Percentiles rank a stretch among this genome's conserved stretches.
Conservation (phyloP, 768 basidiomycete genomes). For the Podaxis carcinomalis region DNA sequence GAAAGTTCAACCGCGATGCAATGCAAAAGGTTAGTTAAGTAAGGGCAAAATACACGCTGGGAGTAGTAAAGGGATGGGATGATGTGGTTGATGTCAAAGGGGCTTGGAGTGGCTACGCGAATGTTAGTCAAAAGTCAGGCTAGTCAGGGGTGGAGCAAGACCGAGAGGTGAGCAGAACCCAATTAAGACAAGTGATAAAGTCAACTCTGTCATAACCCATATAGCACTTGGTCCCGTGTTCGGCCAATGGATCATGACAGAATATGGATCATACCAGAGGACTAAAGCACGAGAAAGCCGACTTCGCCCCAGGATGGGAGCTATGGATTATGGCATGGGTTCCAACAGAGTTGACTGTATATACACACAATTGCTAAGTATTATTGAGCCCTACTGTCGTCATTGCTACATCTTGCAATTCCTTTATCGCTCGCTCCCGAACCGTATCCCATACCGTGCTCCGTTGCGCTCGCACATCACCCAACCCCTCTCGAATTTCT, state of each 20-base stretch:
- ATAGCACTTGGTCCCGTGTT: too few relatives aligned
- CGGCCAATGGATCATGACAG: too few relatives aligned
- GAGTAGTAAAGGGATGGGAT: background rate
- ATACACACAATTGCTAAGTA: constrained; percentile 10
- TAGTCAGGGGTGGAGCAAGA: background rate
- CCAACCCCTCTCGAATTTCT: constrained; percentile 79
- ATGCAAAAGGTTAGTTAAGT: background rate
- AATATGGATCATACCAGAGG: background rate
- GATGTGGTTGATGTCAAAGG: background rate
- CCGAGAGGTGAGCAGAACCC: too few relatives aligned
- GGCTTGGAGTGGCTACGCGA: background rate
- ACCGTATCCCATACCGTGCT: constrained; percentile 75
- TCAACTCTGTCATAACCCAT: too few relatives aligned
- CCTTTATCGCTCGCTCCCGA: constrained; percentile 67
- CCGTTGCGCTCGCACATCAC: constrained; percentile 68
- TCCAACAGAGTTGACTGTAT: too few relatives aligned
- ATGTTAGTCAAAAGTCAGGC: background rate
- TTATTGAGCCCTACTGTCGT: constrained; percentile 22
- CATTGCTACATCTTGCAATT: constrained; percentile 64
- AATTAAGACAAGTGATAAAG: too few relatives aligned
- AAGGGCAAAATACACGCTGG: background rate
- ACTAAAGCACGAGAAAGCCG: background rate
- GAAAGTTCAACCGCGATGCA: background rate
- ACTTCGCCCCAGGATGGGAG: too few relatives aligned
- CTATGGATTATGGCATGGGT: too few relatives aligned